Evolutionary conservation across 768 basidiomycete species (phyloP).

Genomic region (Chlorophyllum brunneum): DNA sequence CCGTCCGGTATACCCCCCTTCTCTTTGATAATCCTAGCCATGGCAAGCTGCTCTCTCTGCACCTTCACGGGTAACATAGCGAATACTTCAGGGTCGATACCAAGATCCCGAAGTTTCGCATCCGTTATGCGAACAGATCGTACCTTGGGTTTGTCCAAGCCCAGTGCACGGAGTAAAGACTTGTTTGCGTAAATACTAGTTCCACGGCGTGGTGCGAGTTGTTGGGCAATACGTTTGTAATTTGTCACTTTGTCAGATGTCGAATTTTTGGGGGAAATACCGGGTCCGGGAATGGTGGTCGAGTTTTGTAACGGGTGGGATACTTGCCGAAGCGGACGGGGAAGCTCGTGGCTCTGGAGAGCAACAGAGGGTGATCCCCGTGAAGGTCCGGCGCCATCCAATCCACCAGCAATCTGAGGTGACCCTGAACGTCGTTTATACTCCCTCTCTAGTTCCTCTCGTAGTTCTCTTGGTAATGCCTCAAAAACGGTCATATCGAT

Average conservation of each 20-base stretch:
- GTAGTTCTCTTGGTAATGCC: conserved; percentile 66
- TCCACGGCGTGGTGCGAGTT: conserved; percentile 41
- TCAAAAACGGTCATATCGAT: conserved; percentile 68
- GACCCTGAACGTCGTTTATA: conserved; percentile 60
- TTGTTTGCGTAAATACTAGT: conserved; percentile 33
- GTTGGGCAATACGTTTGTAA: conserved; percentile 49
- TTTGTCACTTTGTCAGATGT: conserved; percentile 33
- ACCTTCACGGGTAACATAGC: conserved; percentile 55
- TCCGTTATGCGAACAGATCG: conserved; percentile 44
- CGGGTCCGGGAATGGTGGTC: conserved; percentile 13
- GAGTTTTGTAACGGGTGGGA: not conserved
- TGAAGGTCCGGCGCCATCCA: not conserved
- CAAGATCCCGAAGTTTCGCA: conserved; percentile 56
- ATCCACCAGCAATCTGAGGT: conserved; percentile 23
- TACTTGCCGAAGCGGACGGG: not conserved
- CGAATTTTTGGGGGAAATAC: conserved; percentile 28
- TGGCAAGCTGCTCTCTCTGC: conserved; percentile 72
- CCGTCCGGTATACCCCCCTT: conserved; percentile 36
- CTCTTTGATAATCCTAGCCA: conserved; percentile 47
- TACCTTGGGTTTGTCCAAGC: conserved; percentile 25
- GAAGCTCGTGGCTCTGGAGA: not conserved
- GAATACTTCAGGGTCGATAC: conserved; percentile 64
- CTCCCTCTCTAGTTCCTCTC: conserved; percentile 63
- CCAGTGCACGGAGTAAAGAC: conserved; percentile 27
- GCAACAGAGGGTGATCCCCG: not conserved